phyloP scores from a whole-genome alignment of 1,139 yeast genomes.

The Wickerhamomyces sp. region DNA sequence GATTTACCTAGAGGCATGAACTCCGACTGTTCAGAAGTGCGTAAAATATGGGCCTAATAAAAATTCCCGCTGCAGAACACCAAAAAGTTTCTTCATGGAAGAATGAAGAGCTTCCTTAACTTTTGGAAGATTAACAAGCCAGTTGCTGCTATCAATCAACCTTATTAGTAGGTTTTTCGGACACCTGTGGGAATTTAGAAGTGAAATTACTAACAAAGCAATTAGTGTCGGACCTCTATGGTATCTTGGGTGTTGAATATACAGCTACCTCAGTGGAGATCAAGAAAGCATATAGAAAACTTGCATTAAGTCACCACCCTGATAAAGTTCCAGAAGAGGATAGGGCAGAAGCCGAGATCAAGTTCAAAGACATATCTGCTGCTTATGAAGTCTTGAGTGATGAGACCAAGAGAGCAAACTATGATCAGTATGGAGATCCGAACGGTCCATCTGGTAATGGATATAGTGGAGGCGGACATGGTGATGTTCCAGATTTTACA shows the following conservation, averaged over 20 bases:
- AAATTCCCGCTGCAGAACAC: too few species aligned
- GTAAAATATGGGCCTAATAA: too few species aligned
- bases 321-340: constrained; percentile 66
- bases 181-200: too few species aligned
- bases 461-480: constrained; percentile 12
- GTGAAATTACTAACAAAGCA: too few species aligned
- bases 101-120: too few species aligned
- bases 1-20: too few species aligned
- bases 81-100: too few species aligned
- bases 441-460: constrained; percentile 32
- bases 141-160: too few species aligned
- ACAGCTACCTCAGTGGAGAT: constrained; percentile 64
- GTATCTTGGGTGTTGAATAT: constrained; percentile 58
- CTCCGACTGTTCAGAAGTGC: too few species aligned
- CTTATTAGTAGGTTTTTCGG: too few species aligned
- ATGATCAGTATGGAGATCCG: constrained; percentile 53
- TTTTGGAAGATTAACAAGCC: too few species aligned
- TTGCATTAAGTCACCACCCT: constrained; percentile 74
- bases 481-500: constrained; percentile 33
- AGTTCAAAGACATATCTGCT: constrained; percentile 69
- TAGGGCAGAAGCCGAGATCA: constrained; percentile 61
- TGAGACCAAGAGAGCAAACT: constrained; percentile 49
- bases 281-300: constrained; percentile 68
- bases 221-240: constrained; percentile 37
- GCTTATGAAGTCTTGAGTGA: constrained; percentile 76